Evolutionary conservation across 2,329 filamentous ascomycete species (phyloP).

Genomic region (Pleoardoris graminearum): DNA sequence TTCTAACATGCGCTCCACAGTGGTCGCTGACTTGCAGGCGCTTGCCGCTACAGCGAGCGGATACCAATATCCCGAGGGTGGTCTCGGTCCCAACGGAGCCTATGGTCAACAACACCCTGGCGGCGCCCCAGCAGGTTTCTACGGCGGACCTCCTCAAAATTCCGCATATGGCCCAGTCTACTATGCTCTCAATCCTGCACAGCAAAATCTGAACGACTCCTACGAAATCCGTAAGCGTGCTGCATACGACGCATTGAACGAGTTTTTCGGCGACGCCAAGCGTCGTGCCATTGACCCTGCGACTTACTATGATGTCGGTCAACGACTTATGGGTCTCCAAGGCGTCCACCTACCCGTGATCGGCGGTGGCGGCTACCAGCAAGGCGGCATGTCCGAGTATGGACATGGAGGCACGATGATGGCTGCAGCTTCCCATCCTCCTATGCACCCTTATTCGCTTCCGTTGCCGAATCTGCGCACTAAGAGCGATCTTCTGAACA

Average conservation of each 20-base stretch:
- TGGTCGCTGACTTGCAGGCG: conserved; percentile 53
- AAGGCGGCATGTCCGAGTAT: conserved; percentile 53
- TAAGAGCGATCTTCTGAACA: conserved; percentile 90
- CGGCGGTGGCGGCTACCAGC: conserved; percentile 34
- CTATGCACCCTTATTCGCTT: conserved; percentile 80
- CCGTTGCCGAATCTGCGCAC: conserved; percentile 89
- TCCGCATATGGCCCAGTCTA: conserved; percentile 71
- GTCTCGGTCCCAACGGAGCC: conserved; percentile 39
- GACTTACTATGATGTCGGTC: conserved; percentile 89
- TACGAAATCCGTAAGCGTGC: conserved; percentile 77
- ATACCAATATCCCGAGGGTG: conserved; percentile 52
- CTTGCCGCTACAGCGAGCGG: conserved; percentile 54
- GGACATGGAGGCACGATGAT: conserved; percentile 57
- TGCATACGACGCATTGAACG: conserved; percentile 83
- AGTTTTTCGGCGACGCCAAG: conserved; percentile 93
- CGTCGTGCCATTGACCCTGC: conserved; percentile 85
- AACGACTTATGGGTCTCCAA: conserved; percentile 81
- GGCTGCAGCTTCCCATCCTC: conserved; percentile 60
- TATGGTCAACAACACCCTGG: conserved; percentile 58
- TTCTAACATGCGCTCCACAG: conserved; percentile 43
- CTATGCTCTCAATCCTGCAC: conserved; percentile 70
- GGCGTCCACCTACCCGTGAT: conserved; percentile 59
- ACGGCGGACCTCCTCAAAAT: conserved; percentile 58
- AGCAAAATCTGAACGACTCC: conserved; percentile 67
- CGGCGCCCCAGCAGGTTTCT: conserved; percentile 51